These are phyloP conservation scores for Dispira simplex DNA, from an alignment of 192 early-diverging fungal species.

Conservation along the genomic window DNA sequence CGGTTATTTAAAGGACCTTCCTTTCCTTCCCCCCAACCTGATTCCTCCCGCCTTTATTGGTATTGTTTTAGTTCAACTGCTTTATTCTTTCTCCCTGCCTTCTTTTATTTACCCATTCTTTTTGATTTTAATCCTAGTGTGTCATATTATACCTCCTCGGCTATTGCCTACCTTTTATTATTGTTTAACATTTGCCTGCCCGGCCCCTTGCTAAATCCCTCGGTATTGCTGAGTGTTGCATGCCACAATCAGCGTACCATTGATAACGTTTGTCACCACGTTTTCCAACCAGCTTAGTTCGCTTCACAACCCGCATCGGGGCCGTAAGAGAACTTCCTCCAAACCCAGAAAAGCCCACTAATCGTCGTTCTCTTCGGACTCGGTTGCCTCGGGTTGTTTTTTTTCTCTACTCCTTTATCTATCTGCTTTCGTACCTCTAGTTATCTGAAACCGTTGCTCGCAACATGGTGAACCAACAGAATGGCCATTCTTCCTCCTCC, in stretches of 20 bases:
- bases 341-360: constrained; percentile 43
- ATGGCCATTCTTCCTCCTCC: constrained; percentile 14
- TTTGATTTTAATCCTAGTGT: background rate
- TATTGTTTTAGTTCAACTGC: no score
- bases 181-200: background rate
- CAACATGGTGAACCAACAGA: constrained; percentile 15
- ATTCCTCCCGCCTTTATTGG: no score
- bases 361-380: constrained; percentile 17
- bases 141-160: background rate
- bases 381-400: background rate
- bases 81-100: background rate
- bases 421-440: constrained; percentile 19
- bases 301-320: constrained; percentile 69
- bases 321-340: constrained; percentile 48
- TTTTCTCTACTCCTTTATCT: constrained; percentile 21
- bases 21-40: no score
- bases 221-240: no score
- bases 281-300: constrained; percentile 67
- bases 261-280: constrained; percentile 18
- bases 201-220: background rate
- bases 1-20: no score
- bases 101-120: background rate
- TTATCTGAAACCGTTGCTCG: constrained; percentile 14
- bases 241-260: no score
- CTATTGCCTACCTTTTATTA: background rate